These are phyloP conservation scores for Hypoxylon lienhwacheense DNA, from an alignment of 495 filamentous ascomycete genomes.

Conservation along the genomic window DNA sequence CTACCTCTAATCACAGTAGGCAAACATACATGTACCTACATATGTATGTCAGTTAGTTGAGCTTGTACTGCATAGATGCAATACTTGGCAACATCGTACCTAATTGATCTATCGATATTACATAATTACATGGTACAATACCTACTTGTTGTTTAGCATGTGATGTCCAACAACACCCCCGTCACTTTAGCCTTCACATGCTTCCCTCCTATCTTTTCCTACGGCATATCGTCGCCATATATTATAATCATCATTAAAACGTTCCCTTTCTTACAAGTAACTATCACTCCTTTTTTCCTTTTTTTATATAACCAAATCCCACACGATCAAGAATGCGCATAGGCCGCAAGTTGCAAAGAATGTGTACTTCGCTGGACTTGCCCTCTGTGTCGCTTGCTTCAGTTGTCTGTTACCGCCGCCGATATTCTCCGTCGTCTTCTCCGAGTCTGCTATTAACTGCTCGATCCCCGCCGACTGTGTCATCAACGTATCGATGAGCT, in stretches of 20 bases:
- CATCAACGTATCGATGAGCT: constrained; percentile 79
- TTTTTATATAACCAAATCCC: constrained; percentile 87
- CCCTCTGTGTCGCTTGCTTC: constrained; percentile 76
- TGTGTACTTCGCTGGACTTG: constrained; percentile 82
- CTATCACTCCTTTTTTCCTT: no score
- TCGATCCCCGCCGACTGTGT: constrained; percentile 85
- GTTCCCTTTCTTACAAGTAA: no score
- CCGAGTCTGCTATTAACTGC: constrained; percentile 83
- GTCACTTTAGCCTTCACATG: no score
- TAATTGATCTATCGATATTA: no score
- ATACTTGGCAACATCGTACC: no score
- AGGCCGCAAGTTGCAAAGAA: constrained; percentile 86
- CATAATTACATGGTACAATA: not conserved
- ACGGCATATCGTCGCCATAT: not conserved
- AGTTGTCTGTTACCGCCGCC: constrained; percentile 88
- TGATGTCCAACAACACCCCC: no score
- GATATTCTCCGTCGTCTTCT: constrained; percentile 79
- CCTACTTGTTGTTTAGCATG: not conserved
- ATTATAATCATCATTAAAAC: no score
- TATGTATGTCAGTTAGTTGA: no score
- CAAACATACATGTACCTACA: not conserved
- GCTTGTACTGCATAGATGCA: no score
- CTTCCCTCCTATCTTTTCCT: no score
- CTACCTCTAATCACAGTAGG: no score
- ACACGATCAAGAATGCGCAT: constrained; percentile 81